Conservation (phyloP, 208 protist genomes). For the Acanthamoeba quina region DNA sequence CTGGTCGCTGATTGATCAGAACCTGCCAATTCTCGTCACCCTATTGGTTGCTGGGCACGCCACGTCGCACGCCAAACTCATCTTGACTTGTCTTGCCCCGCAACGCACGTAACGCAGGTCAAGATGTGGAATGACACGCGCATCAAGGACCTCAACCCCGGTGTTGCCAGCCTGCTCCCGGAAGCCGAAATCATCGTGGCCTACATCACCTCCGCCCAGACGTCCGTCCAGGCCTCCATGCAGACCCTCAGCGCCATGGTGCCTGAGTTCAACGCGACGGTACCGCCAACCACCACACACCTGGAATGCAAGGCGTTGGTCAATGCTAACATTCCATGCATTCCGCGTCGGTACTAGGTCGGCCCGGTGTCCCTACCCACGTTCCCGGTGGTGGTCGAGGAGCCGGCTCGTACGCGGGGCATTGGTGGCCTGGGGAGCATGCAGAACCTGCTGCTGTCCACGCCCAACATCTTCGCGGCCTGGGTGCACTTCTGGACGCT, state of each 20-base stretch:
- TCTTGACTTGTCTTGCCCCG: too few species aligned
- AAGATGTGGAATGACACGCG: neutral
- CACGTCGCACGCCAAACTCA: too few species aligned
- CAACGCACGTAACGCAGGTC: neutral
- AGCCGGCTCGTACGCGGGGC: neutral
- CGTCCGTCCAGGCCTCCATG: conserved; percentile 21
- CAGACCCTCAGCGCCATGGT: conserved; percentile 3
- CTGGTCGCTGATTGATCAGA: neutral
- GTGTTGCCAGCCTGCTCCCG: neutral
- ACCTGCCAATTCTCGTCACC: too few species aligned
- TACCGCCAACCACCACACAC: neutral
- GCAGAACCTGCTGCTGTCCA: conserved; percentile 1
- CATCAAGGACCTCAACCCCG: neutral
- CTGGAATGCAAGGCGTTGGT: too few species aligned
- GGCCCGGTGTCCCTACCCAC: neutral
- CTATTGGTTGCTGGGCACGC: too few species aligned
- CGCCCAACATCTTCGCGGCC: conserved; percentile 14
- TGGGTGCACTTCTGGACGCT: conserved; percentile 20
- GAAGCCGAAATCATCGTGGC: neutral
- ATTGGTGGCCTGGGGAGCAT: neutral
- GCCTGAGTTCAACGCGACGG: neutral
- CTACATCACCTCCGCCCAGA: neutral
- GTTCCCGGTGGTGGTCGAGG: neutral
- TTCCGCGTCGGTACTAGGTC: neutral
- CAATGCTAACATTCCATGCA: neutral